phyloP scores from a whole-genome alignment of 306 rosid genomes.

The Luffa aegyptiaca region DNA sequence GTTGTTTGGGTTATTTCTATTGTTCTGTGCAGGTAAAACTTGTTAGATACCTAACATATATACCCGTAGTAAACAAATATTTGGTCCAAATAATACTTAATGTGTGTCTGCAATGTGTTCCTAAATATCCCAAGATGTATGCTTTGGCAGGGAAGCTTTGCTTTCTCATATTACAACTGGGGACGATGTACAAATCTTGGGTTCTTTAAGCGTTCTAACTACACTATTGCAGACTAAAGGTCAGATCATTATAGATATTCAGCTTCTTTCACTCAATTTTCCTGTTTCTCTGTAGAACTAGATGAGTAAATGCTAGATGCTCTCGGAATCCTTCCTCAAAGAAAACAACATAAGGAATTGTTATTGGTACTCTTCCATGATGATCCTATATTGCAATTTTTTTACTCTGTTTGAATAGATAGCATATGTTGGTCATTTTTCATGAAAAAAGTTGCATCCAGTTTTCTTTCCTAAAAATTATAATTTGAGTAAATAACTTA shows the following conservation, averaged over 20 bases:
- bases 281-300: constrained; percentile 44
- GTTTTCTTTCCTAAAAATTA: no score
- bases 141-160: constrained; percentile 55
- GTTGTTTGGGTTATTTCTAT: no score
- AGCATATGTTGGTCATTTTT: background rate
- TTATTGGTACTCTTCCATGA: constrained; percentile 46
- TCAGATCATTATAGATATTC: constrained; percentile 18
- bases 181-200: constrained; percentile 57
- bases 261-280: constrained; percentile 14
- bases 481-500: no score
- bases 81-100: background rate
- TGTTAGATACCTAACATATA: no score
- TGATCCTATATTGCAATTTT: background rate
- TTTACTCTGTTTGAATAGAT: background rate
- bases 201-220: constrained; percentile 66
- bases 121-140: background rate
- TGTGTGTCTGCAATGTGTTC: background rate
- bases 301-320: constrained; percentile 87
- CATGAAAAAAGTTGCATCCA: no score
- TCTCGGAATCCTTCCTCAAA: constrained; percentile 93
- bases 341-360: constrained; percentile 80
- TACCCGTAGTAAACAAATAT: background rate
- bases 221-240: constrained; percentile 93
- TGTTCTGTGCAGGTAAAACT: no score
- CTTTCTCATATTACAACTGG: constrained; percentile 62